A percentile compares a stretch with the other conserved stretches of the same genome.
Evolutionary conservation across 140 eudicot species (phyloP).

Genomic region (Oenanthe javanica): DNA sequence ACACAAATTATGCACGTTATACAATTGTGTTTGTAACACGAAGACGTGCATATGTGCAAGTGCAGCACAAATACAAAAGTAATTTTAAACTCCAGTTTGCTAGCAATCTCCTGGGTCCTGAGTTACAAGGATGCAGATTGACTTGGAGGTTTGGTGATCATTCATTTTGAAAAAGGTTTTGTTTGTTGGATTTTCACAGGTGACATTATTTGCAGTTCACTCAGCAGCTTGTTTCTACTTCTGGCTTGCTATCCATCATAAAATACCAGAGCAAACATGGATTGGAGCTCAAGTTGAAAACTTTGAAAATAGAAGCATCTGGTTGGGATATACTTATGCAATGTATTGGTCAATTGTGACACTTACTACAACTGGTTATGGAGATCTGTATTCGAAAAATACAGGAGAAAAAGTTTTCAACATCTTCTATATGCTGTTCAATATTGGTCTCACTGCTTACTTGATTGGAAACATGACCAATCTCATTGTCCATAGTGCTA

Average conservation of each 20-base stretch:
- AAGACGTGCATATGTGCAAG: background rate
- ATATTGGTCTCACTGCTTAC: slow-evolving; percentile 82
- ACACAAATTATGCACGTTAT: background rate
- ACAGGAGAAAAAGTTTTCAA: slow-evolving; percentile 76
- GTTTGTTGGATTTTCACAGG: slow-evolving; percentile 36
- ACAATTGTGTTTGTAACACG: background rate
- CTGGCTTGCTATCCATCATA: slow-evolving; percentile 74
- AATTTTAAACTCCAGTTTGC: background rate
- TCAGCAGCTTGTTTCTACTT: slow-evolving; percentile 86
- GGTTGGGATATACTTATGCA: slow-evolving; percentile 73
- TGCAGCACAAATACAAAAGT: background rate
- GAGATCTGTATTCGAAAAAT: slow-evolving; percentile 73
- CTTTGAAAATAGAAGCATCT: slow-evolving; percentile 58
- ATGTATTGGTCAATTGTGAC: slow-evolving; percentile 93
- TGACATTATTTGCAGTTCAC: slow-evolving; percentile 76
- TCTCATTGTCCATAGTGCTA: slow-evolving; percentile 69
- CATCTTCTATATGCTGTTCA: slow-evolving; percentile 86
- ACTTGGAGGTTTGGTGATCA: background rate
- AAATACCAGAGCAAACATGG: slow-evolving; percentile 52
- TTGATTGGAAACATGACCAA: slow-evolving; percentile 93
- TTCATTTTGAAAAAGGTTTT: slow-evolving; percentile 2
- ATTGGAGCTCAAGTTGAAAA: slow-evolving; percentile 46
- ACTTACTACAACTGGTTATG: slow-evolving; percentile 83
- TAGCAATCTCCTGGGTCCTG: background rate
- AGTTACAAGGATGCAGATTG: background rate